Base-by-base conservation (phyloP, 306 rosid genomes). In the Cicer arietinum region DNA sequence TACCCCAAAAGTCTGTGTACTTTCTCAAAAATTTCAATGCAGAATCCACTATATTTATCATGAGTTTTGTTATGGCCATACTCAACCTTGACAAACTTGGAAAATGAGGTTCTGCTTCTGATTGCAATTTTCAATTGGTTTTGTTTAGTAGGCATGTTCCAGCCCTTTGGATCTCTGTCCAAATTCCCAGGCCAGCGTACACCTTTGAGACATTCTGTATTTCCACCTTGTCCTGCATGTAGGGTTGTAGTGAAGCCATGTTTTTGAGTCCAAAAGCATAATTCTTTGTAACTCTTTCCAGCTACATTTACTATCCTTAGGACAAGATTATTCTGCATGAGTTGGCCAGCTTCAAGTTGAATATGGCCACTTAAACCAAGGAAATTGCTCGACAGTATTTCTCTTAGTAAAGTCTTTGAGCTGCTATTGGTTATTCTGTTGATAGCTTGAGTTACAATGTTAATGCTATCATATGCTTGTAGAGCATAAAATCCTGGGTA, bases 131-230 rank as follows among this genome's bases (percentile, higher is more conserved):
- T 85, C 85, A 91, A 45, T 17, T 77, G 89, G 35, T 81, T 86
- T 13, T 8, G 51, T 73, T 39, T 48, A 2, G 83, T 78, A 17
- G 97, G 95, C 85, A 91, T 82, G 39, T 69, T 74, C 95, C 95
- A 91, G 0, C 95, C 97, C 83, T 81, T 85, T 10, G 95, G 92
- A 67, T 8, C 40, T 2, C 70, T 20, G 2, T 16, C 5, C 47
- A 45, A 67, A 76, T 88, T 77, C 48, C 97, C 94, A 0, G 97
- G 97, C 97, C 97, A 91, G 58, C 53, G 75, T 20, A 89, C 86
- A 77, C 81, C 86, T 25, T 1, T 53, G 41, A 85, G 79, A 60
- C 73, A 60, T 48, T 76, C 47, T 72, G 17, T 69, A 13, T 9
- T 75, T 65, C 25, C 62, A 50, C 56, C 69, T 56, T 73, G 47